Conservation (phyloP, 129 eudicot species). For the Apium graveolens region DNA sequence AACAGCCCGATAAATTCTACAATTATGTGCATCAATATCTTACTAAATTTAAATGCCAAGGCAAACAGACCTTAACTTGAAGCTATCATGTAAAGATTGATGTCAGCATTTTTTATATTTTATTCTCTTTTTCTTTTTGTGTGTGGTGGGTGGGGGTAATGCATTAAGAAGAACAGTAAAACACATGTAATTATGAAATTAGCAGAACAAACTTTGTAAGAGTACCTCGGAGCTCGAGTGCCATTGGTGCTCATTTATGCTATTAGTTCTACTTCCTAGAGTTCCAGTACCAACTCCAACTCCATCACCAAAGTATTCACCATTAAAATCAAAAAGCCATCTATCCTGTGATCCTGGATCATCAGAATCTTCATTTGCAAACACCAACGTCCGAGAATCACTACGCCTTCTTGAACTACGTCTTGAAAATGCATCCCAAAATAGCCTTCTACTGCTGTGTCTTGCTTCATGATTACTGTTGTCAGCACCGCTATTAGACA, state of each 20-base stretch:
- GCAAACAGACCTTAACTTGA: neutral
- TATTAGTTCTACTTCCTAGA: conserved; percentile 34
- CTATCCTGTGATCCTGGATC: conserved; percentile 39
- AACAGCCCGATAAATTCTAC: neutral
- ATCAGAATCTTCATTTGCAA: conserved; percentile 40
- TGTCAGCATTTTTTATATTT: neutral
- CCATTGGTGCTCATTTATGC: conserved; percentile 33
- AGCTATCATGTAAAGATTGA: neutral
- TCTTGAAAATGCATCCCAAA: conserved; percentile 64
- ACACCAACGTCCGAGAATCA: conserved; percentile 34
- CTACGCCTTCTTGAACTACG: conserved; percentile 41
- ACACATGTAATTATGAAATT: neutral
- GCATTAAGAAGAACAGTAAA: neutral
- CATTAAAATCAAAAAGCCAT: conserved; percentile 48
- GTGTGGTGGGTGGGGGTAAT: neutral
- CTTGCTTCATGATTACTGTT: conserved; percentile 36
- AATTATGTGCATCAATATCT: neutral
- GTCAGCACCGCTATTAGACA: conserved; percentile 29
- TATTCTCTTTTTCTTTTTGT: neutral
- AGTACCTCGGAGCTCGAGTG: conserved; percentile 54
- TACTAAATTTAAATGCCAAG: neutral
- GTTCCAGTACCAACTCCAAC: conserved; percentile 25
- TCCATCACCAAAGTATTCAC: conserved; percentile 36
- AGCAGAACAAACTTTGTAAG: neutral
- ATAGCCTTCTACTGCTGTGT: conserved; percentile 48